Evolutionary conservation across 2,329 filamentous ascomycete genomes (phyloP).

Genomic region (Hymenoscyphus albidus): DNA sequence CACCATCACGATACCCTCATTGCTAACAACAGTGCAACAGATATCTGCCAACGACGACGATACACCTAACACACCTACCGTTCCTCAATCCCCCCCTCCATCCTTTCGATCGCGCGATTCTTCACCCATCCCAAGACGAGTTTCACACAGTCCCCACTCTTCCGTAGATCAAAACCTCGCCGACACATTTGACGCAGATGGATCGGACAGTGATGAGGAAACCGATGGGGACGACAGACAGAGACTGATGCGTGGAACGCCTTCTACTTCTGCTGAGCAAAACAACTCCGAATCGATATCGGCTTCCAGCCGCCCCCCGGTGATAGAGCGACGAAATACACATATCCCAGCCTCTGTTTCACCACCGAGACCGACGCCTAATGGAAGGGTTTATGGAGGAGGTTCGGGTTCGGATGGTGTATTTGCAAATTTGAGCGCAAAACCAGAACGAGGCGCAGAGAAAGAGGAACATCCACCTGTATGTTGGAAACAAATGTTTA

Average conservation of each 20-base stretch:
- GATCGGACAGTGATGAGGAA: slow-evolving; percentile 67
- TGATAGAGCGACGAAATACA: slow-evolving; percentile 28
- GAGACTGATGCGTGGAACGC: slow-evolving; percentile 70
- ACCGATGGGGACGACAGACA: slow-evolving; percentile 78
- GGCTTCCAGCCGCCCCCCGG: slow-evolving; percentile 20
- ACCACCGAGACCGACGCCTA: slow-evolving; percentile 22
- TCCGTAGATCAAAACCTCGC: slow-evolving; percentile 76
- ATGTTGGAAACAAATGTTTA: slow-evolving; percentile 41
- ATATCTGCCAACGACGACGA: slow-evolving; percentile 58
- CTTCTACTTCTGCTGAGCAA: slow-evolving; percentile 30
- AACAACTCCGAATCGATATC: slow-evolving; percentile 32
- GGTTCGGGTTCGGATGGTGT: slow-evolving; percentile 87
- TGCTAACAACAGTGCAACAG: slow-evolving; percentile 34
- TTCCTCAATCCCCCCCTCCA: slow-evolving; percentile 58
- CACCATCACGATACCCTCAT: slow-evolving; percentile 2
- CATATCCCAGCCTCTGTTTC: slow-evolving; percentile 30
- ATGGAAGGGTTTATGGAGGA: slow-evolving; percentile 59
- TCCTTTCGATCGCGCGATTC: slow-evolving; percentile 86
- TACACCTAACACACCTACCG: slow-evolving; percentile 35
- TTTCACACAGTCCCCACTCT: slow-evolving; percentile 34
- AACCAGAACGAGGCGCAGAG: slow-evolving; percentile 75
- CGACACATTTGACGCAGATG: slow-evolving; percentile 86
- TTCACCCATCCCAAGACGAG: slow-evolving; percentile 52
- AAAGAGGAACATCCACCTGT: slow-evolving; percentile 91
- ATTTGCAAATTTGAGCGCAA: slow-evolving; percentile 90